Percentiles rank a stretch among this genome's conserved stretches.
phyloP scores from a whole-genome alignment of 1,139 yeast genomes.

The Scheffersomyces segobiensis region DNA sequence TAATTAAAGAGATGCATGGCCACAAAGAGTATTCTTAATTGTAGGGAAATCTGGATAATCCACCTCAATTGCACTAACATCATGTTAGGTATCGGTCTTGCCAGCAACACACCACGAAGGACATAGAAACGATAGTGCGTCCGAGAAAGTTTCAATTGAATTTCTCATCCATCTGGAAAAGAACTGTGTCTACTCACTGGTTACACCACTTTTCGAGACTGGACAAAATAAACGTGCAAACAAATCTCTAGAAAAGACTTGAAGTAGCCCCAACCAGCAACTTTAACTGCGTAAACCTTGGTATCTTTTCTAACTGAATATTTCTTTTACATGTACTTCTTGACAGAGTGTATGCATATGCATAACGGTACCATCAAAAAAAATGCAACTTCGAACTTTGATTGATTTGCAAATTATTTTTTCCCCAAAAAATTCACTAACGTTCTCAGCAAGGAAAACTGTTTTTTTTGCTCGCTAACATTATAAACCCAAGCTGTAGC shows the following conservation, averaged over 20 bases:
- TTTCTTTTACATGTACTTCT: not conserved
- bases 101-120: not conserved
- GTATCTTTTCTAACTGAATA: not conserved
- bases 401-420: not conserved
- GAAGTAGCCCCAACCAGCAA: not conserved
- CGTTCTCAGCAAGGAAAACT: not conserved
- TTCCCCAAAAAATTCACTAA: not conserved
- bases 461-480: not conserved
- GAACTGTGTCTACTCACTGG: not conserved
- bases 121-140: not conserved
- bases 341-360: not conserved
- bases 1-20: not conserved
- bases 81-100: not conserved
- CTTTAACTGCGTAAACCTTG: not conserved
- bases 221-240: not conserved
- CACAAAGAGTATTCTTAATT: not conserved
- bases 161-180: not conserved
- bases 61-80: not conserved
- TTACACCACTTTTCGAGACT: not conserved
- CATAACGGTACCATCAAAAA: not conserved
- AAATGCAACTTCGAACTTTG: not conserved
- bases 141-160: not conserved
- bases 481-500: not conserved
- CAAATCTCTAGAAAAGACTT: not conserved
- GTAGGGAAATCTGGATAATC: not conserved